These are phyloP conservation scores for Dryas drummondii DNA, from an alignment of 306 rosid genomes.

Conservation along the genomic window DNA sequence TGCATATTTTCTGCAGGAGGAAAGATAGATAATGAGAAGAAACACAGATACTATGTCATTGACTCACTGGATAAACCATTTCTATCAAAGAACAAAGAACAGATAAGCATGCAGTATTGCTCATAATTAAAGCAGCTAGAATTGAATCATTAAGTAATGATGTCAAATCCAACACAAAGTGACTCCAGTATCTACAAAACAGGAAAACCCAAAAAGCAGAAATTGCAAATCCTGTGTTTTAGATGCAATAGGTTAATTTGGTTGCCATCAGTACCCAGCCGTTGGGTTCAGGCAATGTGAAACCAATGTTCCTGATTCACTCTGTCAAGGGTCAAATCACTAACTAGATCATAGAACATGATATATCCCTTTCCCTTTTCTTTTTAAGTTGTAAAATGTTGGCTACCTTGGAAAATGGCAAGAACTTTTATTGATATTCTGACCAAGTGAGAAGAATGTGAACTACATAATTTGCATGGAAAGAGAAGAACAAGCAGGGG, in stretches of 20 bases:
- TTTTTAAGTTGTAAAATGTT: background rate
- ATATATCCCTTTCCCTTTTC: background rate
- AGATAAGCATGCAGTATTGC: background rate
- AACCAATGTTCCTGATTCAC: background rate
- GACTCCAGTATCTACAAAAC: background rate
- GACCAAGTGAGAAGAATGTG: background rate
- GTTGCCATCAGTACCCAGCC: background rate
- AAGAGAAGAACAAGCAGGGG: too few species aligned
- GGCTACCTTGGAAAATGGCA: background rate
- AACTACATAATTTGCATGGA: background rate
- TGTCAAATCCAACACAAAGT: background rate
- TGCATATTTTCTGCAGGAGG: constrained; percentile 67
- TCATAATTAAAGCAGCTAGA: background rate
- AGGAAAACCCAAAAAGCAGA: background rate
- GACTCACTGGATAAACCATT: constrained; percentile 13
- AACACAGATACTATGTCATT: constrained; percentile 9
- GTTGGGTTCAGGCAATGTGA: too few species aligned
- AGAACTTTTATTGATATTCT: background rate
- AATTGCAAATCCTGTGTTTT: background rate
- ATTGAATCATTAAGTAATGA: background rate
- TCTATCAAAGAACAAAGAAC: constrained; percentile 2
- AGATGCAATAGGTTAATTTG: background rate
- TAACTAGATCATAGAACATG: background rate
- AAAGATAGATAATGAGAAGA: constrained; percentile 19
- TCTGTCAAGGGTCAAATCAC: background rate